Percentiles rank a stretch among this genome's conserved stretches.
These are phyloP conservation scores for Chytridium lagenaria DNA, from an alignment of 371 early-diverging fungal genomes.

Conservation along the genomic window DNA sequence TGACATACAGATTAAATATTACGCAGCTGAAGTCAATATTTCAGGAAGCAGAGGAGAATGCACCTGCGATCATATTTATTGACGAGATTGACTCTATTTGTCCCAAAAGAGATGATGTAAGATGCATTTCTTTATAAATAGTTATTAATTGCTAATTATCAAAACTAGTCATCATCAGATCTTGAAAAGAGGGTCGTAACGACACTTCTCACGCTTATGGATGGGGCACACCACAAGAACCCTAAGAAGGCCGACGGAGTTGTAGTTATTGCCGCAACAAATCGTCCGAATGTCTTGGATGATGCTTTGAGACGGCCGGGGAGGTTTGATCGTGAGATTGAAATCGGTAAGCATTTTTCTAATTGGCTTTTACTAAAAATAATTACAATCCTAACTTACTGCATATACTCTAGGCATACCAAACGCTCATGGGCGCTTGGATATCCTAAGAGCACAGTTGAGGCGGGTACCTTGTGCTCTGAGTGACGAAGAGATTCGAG, in stretches of 20 bases:
- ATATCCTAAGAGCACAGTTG: constrained; percentile 80
- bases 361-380: not conserved
- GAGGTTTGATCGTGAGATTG: constrained; percentile 94
- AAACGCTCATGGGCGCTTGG: constrained; percentile 67
- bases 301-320: constrained; percentile 97
- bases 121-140: not conserved
- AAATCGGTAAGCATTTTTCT: constrained; percentile 69
- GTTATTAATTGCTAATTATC: not conserved
- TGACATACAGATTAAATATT: too few relatives aligned
- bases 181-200: constrained; percentile 94
- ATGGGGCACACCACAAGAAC: constrained; percentile 69
- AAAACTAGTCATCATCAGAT: constrained; percentile 65
- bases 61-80: constrained; percentile 94
- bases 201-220: constrained; percentile 95
- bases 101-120: constrained; percentile 85
- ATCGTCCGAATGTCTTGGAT: constrained; percentile 93
- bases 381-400: not conserved
- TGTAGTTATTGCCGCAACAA: constrained; percentile 97
- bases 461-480: constrained; percentile 73
- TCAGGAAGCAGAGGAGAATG: constrained; percentile 75
- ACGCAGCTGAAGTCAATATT: constrained; percentile 78
- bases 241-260: constrained; percentile 60
- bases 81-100: constrained; percentile 98
- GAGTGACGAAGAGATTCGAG: constrained; percentile 58
- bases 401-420: constrained; percentile 70